Evolutionary conservation across 2,329 filamentous ascomycete genomes (phyloP).

Genomic region (Verticillium alfalfae): DNA sequence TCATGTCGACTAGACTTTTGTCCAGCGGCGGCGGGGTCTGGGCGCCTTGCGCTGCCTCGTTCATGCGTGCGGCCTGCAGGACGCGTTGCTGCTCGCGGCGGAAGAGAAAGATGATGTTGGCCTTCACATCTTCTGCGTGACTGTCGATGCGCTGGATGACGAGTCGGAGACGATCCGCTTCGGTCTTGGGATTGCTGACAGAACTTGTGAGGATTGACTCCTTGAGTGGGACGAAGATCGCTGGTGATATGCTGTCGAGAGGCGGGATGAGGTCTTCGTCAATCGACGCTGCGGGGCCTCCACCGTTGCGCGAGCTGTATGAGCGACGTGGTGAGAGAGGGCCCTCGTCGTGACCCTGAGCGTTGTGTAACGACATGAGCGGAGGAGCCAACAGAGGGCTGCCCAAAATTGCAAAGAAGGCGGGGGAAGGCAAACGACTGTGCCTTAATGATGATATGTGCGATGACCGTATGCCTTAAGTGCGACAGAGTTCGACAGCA

Average conservation of each 20-base stretch:
- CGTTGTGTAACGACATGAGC: neutral
- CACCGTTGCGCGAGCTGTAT: neutral
- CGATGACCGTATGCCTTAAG: neutral
- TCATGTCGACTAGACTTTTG: slow-evolving; percentile 16
- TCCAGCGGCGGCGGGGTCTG: slow-evolving; percentile 3
- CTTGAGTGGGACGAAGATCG: slow-evolving; percentile 26
- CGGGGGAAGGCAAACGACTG: neutral
- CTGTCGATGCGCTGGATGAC: slow-evolving; percentile 23
- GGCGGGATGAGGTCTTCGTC: slow-evolving; percentile 13
- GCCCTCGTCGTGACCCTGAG: neutral
- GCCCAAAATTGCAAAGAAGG: neutral
- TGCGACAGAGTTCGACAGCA: neutral
- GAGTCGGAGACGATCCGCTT: slow-evolving; percentile 19
- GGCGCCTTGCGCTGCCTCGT: slow-evolving; percentile 1
- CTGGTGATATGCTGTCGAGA: slow-evolving; percentile 19
- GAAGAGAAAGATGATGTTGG: slow-evolving; percentile 25
- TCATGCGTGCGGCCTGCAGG: slow-evolving; percentile 13
- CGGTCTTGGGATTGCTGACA: slow-evolving; percentile 14
- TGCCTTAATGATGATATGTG: neutral
- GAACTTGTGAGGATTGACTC: slow-evolving; percentile 21
- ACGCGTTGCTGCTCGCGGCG: slow-evolving; percentile 25
- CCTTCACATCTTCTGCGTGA: slow-evolving; percentile 19
- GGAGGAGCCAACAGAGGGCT: neutral
- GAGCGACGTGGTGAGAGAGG: neutral
- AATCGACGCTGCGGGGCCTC: neutral